Base-by-base conservation (phyloP, 257 asterid genomes). In the Verbascum thapsus region DNA sequence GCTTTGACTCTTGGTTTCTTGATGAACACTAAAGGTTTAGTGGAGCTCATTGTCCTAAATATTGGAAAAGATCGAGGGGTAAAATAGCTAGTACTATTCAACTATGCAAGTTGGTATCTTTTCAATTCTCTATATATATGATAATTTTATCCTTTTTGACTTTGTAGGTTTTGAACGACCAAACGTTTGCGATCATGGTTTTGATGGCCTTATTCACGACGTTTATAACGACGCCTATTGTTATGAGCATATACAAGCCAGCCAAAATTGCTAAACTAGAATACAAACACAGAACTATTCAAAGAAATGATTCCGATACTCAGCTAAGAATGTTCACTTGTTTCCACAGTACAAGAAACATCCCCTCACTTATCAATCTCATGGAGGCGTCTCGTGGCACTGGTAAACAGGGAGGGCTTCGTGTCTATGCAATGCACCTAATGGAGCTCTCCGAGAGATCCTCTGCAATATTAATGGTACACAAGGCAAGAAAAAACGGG, bases 121-220 rank as follows among this genome's bases (percentile, higher is more conserved):
- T 52, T 57, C n/a, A 9, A 19, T 59, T 54, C 38, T 37, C n/a
- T n/a, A n/a, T n/a, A 44, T 4, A 23, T 65, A 40, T 20, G 30
- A 72, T 3, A 11, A 23, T 50, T 30, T 7, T 53, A 19, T 19
- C 42, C 17, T 74, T 15, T n/a, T 38, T 48, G 6, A 8, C 26
- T 58, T 69, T 79, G 57, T 50, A 86, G 95, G 95, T 86, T 58
- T 54, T 84, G 83, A 87, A 81, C 43, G 95, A 87, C 75, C 92
- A 87, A 62, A 82, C 89, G 4, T 87, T 87, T 26, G 92, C 95
- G 0, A 82, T 87, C 53, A 74, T 87, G 95, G 89, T 87, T 53
- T 23, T 87, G 32, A 87, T 87, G 95, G 95, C 95, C 6, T 66
- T 86, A 34, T 84, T 86, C 92, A 86, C 92, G 13, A 86, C 95